Evolutionary conservation across 1,284 basidiomycete species (phyloP).

Genomic region (Fomitiporia mediterranea): DNA sequence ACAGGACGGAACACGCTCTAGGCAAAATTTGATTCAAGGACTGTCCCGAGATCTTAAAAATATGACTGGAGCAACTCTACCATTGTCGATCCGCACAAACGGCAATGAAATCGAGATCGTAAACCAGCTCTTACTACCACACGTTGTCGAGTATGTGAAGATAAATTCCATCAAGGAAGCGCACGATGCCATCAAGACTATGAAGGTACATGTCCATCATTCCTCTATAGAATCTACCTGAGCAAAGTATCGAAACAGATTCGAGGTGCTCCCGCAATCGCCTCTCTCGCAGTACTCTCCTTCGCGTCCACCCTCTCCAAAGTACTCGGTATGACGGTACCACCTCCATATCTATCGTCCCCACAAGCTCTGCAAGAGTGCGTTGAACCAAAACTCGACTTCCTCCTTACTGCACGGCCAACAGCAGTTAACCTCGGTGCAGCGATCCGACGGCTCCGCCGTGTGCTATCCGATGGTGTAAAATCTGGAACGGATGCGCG

Average conservation of each 20-base stretch:
- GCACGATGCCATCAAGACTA: slow-evolving; percentile 86
- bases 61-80: slow-evolving; percentile 6
- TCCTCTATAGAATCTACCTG: neutral
- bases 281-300: slow-evolving; percentile 80
- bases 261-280: slow-evolving; percentile 92
- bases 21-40: neutral
- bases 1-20: neutral
- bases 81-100: slow-evolving; percentile 56
- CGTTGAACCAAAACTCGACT: slow-evolving; percentile 57
- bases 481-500: slow-evolving; percentile 26
- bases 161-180: slow-evolving; percentile 76
- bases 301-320: slow-evolving; percentile 59
- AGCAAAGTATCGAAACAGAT: slow-evolving; percentile 44
- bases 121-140: slow-evolving; percentile 82
- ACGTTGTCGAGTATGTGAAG: slow-evolving; percentile 68
- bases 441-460: slow-evolving; percentile 64
- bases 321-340: slow-evolving; percentile 39
- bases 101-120: slow-evolving; percentile 75
- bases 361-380: slow-evolving; percentile 45
- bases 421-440: slow-evolving; percentile 91
- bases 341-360: slow-evolving; percentile 48
- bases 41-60: neutral
- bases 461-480: slow-evolving; percentile 3
- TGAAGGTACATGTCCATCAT: slow-evolving; percentile 60
- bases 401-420: slow-evolving; percentile 81